Evolutionary conservation across 768 basidiomycete genomes (phyloP).

Genomic region (Amanita pallidorosea): DNA sequence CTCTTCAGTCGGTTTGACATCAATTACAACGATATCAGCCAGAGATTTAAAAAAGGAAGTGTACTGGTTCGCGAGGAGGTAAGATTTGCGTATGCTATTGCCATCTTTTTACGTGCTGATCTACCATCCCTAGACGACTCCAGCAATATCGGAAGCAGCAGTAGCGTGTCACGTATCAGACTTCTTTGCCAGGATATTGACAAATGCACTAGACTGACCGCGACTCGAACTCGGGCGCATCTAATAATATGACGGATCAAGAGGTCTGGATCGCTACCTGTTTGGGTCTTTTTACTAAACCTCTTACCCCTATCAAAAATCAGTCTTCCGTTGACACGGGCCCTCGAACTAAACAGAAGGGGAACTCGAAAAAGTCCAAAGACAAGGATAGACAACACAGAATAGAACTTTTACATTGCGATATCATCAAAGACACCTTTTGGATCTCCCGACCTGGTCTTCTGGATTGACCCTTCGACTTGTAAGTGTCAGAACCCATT

Average conservation of each 20-base stretch:
- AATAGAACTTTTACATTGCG: slow-evolving; percentile 63
- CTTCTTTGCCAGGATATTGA: neutral
- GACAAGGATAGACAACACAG: slow-evolving; percentile 17
- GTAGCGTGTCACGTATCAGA: neutral
- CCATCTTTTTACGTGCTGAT: neutral
- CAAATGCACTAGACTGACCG: neutral
- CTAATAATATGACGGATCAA: neutral
- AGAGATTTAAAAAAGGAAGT: slow-evolving; percentile 77
- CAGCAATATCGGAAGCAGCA: neutral
- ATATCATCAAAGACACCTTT: slow-evolving; percentile 75
- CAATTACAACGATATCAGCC: slow-evolving; percentile 76
- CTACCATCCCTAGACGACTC: neutral
- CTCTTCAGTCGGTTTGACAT: slow-evolving; percentile 72
- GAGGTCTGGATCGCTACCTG: neutral
- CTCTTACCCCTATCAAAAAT: neutral
- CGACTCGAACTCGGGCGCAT: neutral
- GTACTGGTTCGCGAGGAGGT: slow-evolving; percentile 64
- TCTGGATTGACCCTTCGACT: slow-evolving; percentile 24
- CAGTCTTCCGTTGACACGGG: neutral
- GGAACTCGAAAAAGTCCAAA: slow-evolving; percentile 10
- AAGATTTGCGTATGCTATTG: neutral
- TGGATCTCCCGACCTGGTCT: slow-evolving; percentile 57
- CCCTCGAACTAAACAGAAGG: slow-evolving; percentile 4
- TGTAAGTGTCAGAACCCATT: neutral
- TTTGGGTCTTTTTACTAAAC: neutral